Conservation (phyloP, 176 grass and related monocot species). For the Oryza glumipatula region DNA sequence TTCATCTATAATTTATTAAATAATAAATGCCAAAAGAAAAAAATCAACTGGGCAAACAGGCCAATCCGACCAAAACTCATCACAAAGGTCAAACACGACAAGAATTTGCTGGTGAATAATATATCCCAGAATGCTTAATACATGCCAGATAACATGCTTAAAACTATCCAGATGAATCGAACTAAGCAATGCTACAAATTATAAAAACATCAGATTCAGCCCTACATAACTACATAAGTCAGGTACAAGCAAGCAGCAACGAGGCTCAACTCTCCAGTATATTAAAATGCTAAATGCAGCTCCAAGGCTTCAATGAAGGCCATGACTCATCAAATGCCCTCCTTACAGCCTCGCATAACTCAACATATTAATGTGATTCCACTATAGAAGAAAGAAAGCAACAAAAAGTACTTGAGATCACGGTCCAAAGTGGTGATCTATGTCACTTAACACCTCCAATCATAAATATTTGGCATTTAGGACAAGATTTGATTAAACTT, state of each 20-base stretch:
- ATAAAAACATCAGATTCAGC: background rate
- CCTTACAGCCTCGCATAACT: background rate
- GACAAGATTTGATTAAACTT: too few species aligned
- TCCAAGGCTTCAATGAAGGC: background rate
- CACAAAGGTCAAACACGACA: background rate
- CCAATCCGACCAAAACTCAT: background rate
- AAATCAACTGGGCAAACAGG: background rate
- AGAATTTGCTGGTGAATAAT: background rate
- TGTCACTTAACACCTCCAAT: background rate
- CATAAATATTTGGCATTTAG: too few species aligned
- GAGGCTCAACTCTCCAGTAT: background rate
- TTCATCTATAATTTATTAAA: background rate
- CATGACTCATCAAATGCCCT: background rate
- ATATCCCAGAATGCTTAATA: background rate
- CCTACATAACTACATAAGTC: background rate
- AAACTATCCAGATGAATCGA: background rate
- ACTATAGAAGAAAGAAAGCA: background rate
- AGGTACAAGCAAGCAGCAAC: too few species aligned
- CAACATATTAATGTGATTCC: background rate
- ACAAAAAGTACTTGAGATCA: background rate
- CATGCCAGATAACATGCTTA: background rate
- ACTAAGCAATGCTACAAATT: background rate
- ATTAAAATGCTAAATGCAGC: background rate
- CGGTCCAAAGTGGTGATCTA: background rate
- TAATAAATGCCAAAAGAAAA: background rate